Evolutionary conservation across 106 monocot species (phyloP).

Genomic region (Dendrobium huoshanense): DNA sequence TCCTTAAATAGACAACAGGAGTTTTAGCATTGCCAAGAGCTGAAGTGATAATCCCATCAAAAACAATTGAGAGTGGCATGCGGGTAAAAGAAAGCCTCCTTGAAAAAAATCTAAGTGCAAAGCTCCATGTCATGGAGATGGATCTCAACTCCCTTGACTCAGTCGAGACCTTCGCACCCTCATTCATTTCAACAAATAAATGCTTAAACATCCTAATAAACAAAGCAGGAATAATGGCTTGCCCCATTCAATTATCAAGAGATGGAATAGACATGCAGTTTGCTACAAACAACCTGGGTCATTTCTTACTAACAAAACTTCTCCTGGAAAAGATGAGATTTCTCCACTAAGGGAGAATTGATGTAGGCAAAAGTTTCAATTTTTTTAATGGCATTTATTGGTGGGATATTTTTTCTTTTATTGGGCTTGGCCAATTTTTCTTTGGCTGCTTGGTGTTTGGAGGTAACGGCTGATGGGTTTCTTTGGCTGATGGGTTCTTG

Average conservation of each 20-base stretch:
- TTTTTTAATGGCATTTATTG: too few species aligned
- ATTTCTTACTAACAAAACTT: constrained; percentile 69
- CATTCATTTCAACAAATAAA: constrained; percentile 50
- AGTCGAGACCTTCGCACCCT: constrained; percentile 44
- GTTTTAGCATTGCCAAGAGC: constrained; percentile 55
- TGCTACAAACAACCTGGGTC: constrained; percentile 79
- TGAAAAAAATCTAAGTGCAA: constrained; percentile 46
- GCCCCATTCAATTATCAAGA: constrained; percentile 60
- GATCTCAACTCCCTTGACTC: constrained; percentile 76
- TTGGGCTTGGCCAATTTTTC: too few species aligned
- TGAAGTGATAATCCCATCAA: constrained; percentile 58
- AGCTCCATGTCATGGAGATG: constrained; percentile 73
- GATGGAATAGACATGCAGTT: constrained; percentile 87
- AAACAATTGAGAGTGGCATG: constrained; percentile 48
- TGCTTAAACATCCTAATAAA: constrained; percentile 69
- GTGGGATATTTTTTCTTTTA: too few species aligned
- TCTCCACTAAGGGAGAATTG: too few species aligned
- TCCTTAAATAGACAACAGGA: constrained; percentile 50
- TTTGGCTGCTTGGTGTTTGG: too few species aligned
- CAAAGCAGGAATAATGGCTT: constrained; percentile 52
- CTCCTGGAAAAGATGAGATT: constrained; percentile 72
- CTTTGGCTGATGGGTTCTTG: too few species aligned
- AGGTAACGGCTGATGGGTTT: too few species aligned
- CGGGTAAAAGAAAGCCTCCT: constrained; percentile 59
- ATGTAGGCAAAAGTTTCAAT: too few species aligned